Evolutionary conservation across 805 yeast species (phyloP).

Genomic region (Kodamaea leandrae): DNA sequence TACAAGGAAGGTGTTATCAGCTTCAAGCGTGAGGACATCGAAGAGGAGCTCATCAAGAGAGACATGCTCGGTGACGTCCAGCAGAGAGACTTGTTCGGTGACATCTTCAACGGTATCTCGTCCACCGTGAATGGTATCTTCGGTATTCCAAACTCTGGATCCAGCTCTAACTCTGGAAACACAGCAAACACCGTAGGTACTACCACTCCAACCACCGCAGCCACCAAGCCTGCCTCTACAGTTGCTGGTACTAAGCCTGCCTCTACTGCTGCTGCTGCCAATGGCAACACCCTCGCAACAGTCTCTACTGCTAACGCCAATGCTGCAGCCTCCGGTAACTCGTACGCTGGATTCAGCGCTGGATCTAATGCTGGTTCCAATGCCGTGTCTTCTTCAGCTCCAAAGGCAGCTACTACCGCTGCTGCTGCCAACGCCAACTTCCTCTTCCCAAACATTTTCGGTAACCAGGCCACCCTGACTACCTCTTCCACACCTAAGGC

Average conservation of each 20-base stretch:
- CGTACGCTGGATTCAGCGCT: neutral
- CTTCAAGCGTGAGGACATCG: slow-evolving; percentile 6
- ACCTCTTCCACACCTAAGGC: neutral
- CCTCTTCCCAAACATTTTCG: too few relatives aligned
- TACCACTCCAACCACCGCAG: slow-evolving; percentile 9
- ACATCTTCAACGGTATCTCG: neutral
- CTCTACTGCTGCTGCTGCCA: neutral
- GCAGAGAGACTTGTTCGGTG: neutral
- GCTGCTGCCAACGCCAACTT: neutral
- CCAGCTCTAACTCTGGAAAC: neutral
- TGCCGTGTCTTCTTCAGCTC: neutral
- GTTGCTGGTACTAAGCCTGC: neutral
- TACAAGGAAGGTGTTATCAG: slow-evolving; percentile 10
- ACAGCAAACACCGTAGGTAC: slow-evolving; percentile 3
- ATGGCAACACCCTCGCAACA: neutral
- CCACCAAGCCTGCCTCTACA: slow-evolving; percentile 6
- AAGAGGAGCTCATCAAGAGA: neutral
- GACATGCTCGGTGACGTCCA: slow-evolving; percentile 3
- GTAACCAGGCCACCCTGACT: neutral
- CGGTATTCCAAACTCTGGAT: neutral
- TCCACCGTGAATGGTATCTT: neutral
- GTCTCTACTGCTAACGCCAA: neutral
- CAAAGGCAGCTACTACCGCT: neutral
- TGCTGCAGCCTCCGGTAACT: neutral
- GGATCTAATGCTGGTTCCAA: neutral